These are phyloP conservation scores for Rhynchosporium secalis DNA, from an alignment of 2,329 filamentous ascomycete species.

Conservation along the genomic window DNA sequence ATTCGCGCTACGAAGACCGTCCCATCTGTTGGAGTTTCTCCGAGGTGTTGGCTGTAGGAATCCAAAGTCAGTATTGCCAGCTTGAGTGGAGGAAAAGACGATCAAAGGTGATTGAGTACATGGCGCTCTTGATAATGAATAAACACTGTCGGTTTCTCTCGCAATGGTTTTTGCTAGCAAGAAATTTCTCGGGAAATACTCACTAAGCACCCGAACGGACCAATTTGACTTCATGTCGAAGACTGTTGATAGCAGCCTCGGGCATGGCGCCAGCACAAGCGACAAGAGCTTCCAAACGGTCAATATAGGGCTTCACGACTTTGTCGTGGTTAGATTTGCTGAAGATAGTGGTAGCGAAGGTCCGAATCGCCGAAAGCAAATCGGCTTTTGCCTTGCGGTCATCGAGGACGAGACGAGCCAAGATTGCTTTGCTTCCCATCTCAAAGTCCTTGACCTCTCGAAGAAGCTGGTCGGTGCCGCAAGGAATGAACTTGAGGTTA, in stretches of 20 bases:
- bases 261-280: not conserved
- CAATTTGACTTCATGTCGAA: not conserved
- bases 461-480: slow-evolving; percentile 11
- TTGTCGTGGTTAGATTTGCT: slow-evolving; percentile 6
- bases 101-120: no score
- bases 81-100: not conserved
- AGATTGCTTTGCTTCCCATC: slow-evolving; percentile 8
- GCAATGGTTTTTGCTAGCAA: no score
- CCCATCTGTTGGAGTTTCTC: no score
- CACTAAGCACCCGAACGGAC: slow-evolving; percentile 5
- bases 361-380: not conserved
- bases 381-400: slow-evolving; percentile 1
- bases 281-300: slow-evolving; percentile 4
- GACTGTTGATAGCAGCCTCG: slow-evolving; percentile 1
- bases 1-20: not conserved
- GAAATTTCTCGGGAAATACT: not conserved
- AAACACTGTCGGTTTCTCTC: no score
- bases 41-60: not conserved
- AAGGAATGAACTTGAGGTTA: slow-evolving; percentile 15
- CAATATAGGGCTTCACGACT: slow-evolving; percentile 1
- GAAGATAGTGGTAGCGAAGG: slow-evolving; percentile 5
- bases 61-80: not conserved
- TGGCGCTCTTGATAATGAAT: no score
- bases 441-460: slow-evolving; percentile 5
- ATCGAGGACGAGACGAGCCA: slow-evolving; percentile 9